These are phyloP conservation scores for Sphaerosporella brunnea DNA, from an alignment of 495 filamentous ascomycete genomes.

Conservation along the genomic window DNA sequence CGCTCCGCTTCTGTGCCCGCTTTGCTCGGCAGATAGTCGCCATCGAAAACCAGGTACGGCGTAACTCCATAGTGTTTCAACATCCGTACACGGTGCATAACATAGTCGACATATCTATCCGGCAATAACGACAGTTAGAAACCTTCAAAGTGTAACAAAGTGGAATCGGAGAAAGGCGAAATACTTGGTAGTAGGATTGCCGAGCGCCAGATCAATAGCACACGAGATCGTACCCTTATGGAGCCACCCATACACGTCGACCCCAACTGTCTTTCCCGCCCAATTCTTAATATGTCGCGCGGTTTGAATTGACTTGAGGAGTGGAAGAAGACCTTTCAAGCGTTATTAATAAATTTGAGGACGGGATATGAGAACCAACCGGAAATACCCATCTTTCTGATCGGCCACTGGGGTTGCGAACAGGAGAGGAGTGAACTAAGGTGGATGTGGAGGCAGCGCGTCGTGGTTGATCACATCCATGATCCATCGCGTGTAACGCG, in stretches of 20 bases:
- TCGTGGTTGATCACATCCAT: too few species aligned
- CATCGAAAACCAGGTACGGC: slow-evolving; percentile 90
- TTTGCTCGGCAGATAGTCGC: slow-evolving; percentile 88
- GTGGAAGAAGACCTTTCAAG: slow-evolving; percentile 65
- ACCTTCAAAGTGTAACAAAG: slow-evolving; percentile 4
- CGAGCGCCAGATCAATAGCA: slow-evolving; percentile 75
- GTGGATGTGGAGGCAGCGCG: too few species aligned
- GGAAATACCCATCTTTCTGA: slow-evolving; percentile 22
- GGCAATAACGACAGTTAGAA: slow-evolving; percentile 14
- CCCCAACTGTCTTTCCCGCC: slow-evolving; percentile 68
- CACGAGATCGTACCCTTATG: slow-evolving; percentile 85
- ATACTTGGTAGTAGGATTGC: slow-evolving; percentile 73
- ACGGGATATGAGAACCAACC: slow-evolving; percentile 8
- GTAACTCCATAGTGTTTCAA: slow-evolving; percentile 77
- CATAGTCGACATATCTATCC: slow-evolving; percentile 72
- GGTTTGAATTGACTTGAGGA: slow-evolving; percentile 91
- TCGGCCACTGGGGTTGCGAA: too few species aligned
- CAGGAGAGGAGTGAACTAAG: too few species aligned
- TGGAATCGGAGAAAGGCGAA: slow-evolving; percentile 18
- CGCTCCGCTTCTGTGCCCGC: slow-evolving; percentile 54
- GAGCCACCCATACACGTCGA: slow-evolving; percentile 97
- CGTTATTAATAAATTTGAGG: too few species aligned
- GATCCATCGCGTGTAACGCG: too few species aligned
- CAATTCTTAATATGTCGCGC: slow-evolving; percentile 74
- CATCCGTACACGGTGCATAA: slow-evolving; percentile 81